Evolutionary conservation across 2,329 filamentous ascomycete genomes (phyloP).

Genomic region (Gnomoniopsis sp.): DNA sequence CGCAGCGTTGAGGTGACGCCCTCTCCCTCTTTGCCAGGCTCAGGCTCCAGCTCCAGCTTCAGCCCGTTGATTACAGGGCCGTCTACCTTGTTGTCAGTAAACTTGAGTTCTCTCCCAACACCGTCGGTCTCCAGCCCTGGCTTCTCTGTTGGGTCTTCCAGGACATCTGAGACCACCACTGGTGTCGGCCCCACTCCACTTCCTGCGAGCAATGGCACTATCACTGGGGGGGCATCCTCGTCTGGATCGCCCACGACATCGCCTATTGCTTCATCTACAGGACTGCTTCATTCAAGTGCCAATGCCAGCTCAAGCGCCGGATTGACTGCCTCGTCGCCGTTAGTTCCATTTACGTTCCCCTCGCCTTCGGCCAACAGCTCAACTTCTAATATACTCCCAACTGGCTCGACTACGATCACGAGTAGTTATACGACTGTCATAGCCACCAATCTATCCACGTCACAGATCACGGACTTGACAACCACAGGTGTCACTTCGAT

Average conservation of each 20-base stretch:
- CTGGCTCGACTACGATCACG: conserved; percentile 12
- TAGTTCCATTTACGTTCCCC: neutral
- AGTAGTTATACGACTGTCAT: conserved; percentile 13
- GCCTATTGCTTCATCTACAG: neutral
- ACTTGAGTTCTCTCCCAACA: neutral
- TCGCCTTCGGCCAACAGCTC: neutral
- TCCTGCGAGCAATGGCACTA: neutral
- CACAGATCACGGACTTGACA: conserved; percentile 13
- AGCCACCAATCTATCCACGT: conserved; percentile 17
- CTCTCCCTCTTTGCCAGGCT: conserved; percentile 1
- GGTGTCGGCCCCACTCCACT: neutral
- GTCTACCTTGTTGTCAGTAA: neutral
- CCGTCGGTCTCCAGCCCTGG: neutral
- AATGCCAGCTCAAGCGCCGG: neutral
- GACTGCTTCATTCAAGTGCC: neutral
- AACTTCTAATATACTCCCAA: neutral
- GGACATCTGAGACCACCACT: neutral
- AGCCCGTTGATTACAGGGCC: conserved; percentile 1
- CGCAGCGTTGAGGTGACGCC: neutral
- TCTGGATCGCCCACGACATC: neutral
- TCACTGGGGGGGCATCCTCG: neutral
- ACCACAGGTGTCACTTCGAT: conserved; percentile 10
- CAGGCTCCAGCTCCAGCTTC: conserved; percentile 5
- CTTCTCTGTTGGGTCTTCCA: neutral
- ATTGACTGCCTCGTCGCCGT: neutral